A percentile compares a stretch with the other conserved stretches of the same genome.
These are phyloP conservation scores for Pythium oligandrum DNA, from an alignment of 352 stramenopile species.

Conservation along the genomic window DNA sequence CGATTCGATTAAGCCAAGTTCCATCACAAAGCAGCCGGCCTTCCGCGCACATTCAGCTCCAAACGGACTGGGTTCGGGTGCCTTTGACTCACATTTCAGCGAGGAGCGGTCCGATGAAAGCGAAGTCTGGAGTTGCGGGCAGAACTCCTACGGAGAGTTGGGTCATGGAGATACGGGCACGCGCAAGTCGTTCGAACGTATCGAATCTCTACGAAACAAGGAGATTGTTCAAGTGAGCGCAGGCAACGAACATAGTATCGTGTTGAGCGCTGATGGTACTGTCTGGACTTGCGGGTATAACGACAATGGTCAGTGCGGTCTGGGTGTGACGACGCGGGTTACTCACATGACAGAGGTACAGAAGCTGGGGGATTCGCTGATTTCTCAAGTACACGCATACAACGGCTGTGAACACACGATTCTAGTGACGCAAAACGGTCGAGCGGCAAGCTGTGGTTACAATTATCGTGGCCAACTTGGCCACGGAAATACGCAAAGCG, in stretches of 20 bases:
- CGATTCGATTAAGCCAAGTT: constrained; percentile 24
- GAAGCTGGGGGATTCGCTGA: constrained; percentile 40
- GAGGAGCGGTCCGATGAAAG: constrained; percentile 31
- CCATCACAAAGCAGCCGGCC: background rate
- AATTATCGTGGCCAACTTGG: constrained; percentile 93
- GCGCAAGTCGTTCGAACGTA: constrained; percentile 77
- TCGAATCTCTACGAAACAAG: constrained; percentile 70
- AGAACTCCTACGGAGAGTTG: constrained; percentile 93
- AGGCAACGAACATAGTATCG: constrained; percentile 93
- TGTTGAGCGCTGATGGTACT: constrained; percentile 63
- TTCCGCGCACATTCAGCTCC: background rate
- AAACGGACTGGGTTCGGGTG: background rate
- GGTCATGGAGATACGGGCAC: constrained; percentile 86
- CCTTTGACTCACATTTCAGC: too few relatives aligned
- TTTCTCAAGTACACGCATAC: constrained; percentile 87
- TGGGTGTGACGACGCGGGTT: constrained; percentile 79
- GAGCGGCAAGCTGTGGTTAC: constrained; percentile 85
- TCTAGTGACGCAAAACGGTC: constrained; percentile 71
- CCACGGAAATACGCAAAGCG: constrained; percentile 84
- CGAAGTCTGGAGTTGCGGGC: constrained; percentile 92
- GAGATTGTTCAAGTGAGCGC: constrained; percentile 77
- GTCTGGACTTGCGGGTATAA: constrained; percentile 92
- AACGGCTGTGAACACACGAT: constrained; percentile 93
- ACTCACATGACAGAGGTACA: constrained; percentile 65
- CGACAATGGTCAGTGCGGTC: constrained; percentile 92